Base-by-base conservation (phyloP, 352 stramenopile genomes). In the Globisporangium paddicum region DNA sequence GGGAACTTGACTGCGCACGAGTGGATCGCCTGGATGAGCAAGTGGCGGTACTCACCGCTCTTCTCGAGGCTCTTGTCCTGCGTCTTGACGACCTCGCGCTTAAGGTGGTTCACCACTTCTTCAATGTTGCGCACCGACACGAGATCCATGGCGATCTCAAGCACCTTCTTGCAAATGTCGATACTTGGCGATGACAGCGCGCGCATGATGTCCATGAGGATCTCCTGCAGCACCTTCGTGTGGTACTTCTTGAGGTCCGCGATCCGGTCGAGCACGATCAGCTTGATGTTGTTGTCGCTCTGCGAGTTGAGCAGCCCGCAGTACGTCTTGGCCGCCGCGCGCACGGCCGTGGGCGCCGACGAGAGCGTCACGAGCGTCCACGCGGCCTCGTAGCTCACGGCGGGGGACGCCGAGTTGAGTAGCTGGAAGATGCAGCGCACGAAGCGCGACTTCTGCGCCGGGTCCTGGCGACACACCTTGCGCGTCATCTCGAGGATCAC, bases 251-350 rank as follows among this genome's bases (percentile, higher is more conserved):
- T 98, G n/a, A 99, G 81, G 47, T 96, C 91, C 21, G 91, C 91
- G 13, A 99, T 82, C 5, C 97, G 90, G 66, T 99, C 97, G 19
- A 99, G 82, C 40, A 99, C 95, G 75, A 99, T 99, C 14, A 99
- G 86, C 79, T 99, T 99, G 50, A 99, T 96, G 67, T 99, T 99
- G 77, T 99, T 99, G 77, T 99, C 98, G 72, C 96, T 99, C 73
- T 99, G 95, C 34, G 84, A 95, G 73, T 98, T 99, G 16, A 99
- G 82, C 35, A 99, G 80, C 2, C 87, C 93, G 26, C 96, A 96
- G 77, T 99, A 99, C 5, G 97, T 99, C 63, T 98, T 91, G 13
- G 97, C 96, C 2, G 96, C 96, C 1, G 97, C 97, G 18, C 97
- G 94, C 19, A 99, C 93, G 14, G 97, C 97, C 13, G 97, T 99